These are phyloP conservation scores for Didymella exigua DNA, from an alignment of 2,329 filamentous ascomycete genomes.

Conservation along the genomic window DNA sequence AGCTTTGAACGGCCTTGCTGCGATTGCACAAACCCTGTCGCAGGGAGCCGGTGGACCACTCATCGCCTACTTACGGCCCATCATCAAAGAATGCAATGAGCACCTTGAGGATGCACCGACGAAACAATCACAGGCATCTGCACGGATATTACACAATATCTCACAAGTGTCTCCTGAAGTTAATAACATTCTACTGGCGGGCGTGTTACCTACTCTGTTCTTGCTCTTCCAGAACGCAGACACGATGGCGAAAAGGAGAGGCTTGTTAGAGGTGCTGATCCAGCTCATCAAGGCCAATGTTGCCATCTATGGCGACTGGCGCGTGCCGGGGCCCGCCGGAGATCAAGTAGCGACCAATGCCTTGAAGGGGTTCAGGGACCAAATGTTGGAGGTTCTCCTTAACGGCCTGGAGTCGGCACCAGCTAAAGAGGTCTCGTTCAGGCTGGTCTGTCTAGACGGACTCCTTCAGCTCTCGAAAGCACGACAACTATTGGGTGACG, in stretches of 20 bases:
- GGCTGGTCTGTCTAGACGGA: slow-evolving; percentile 53
- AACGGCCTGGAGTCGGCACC: slow-evolving; percentile 53
- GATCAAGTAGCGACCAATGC: slow-evolving; percentile 43
- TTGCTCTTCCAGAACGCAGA: slow-evolving; percentile 66
- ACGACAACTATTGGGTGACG: slow-evolving; percentile 49
- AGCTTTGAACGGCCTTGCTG: slow-evolving; percentile 60
- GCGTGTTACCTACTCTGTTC: slow-evolving; percentile 63
- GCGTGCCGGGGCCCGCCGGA: slow-evolving; percentile 48
- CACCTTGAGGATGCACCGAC: slow-evolving; percentile 71
- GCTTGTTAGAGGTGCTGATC: slow-evolving; percentile 65
- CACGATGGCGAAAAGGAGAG: slow-evolving; percentile 66
- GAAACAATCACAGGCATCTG: slow-evolving; percentile 69
- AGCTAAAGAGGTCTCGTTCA: slow-evolving; percentile 57
- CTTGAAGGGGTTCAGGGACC: slow-evolving; percentile 48
- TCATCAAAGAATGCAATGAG: slow-evolving; percentile 71
- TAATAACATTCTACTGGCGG: slow-evolving; percentile 61
- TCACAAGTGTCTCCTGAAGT: slow-evolving; percentile 61
- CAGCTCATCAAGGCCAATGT: slow-evolving; percentile 64
- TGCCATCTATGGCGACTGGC: slow-evolving; percentile 63
- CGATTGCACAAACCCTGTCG: slow-evolving; percentile 63
- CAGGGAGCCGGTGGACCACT: slow-evolving; percentile 55
- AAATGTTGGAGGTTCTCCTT: slow-evolving; percentile 51
- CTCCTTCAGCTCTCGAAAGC: slow-evolving; percentile 52
- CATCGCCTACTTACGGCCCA: slow-evolving; percentile 62
- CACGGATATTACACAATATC: slow-evolving; percentile 63